Evolutionary conservation across 2,329 filamentous ascomycete species (phyloP), one percentile per base, ranked within the genome.

Genomic region (Phyllosticta paracitricarpa): DNA sequence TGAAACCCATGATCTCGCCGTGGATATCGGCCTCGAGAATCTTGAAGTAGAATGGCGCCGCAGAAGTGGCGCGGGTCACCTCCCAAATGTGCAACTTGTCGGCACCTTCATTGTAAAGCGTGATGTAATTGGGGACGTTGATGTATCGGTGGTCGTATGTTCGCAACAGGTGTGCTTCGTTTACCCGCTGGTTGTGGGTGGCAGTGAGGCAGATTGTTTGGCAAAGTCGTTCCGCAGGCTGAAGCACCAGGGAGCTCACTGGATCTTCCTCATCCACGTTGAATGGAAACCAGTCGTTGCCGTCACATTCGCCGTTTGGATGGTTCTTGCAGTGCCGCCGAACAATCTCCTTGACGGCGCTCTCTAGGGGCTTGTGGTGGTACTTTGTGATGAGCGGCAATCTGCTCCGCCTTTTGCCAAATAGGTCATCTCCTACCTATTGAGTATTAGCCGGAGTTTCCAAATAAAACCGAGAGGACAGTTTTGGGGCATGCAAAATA

Each of bases 41-140:
- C 54, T 79, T 74, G 68, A 81, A 80, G 67, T 78, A 80, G 66
- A 80, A 80, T 0, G 80, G 79, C 0, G 80, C 80, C 2, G 81
- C 81, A 1, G 77, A 79, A 0, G 80, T 82, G 1, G 80, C 81
- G 7, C 79, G 69, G 0, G 78, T 80, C 0, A 81, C 80, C 67
- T 81, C 69, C 75, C 79, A 82, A 51, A 83, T 81, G 1, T 75
- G 72, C 17, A 80, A 68, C 52, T 70, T 69, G 61, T 79, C 77
- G 5, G 75, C 74, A 8, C 76, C 77, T 66, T 77, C 73, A 64
- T 81, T 81, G 70, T 80, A 80, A 1, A 71, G 70, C 2, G 74
- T 77, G 5, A 78, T 74, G 76, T 77, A 80, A 57, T 72, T 72
- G 2, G 75, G 71, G 0, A 75, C 72, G 0, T 73, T 68, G 7